Conservation (phyloP, 495 filamentous ascomycete species). For the Aspergillus taichungensis region DNA sequence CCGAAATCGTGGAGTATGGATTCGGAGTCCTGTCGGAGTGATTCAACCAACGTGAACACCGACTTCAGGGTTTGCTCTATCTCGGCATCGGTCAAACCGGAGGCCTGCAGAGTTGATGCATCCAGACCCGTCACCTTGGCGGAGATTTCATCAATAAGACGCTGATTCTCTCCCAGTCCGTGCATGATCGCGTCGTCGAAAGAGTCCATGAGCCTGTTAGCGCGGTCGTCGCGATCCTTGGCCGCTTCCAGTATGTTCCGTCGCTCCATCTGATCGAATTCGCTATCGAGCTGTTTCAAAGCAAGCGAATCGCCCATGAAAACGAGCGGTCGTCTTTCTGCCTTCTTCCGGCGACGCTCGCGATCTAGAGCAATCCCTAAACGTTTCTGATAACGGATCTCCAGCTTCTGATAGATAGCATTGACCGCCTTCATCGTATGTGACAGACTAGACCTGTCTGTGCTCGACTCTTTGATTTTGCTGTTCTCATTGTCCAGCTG, state of each 20-base stretch:
- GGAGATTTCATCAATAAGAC: conserved; percentile 41
- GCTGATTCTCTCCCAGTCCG: conserved; percentile 44
- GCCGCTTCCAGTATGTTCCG: conserved; percentile 43
- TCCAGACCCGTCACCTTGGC: conserved; percentile 32
- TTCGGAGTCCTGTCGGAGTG: conserved; percentile 40
- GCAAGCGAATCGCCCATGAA: conserved; percentile 41
- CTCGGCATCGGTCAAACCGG: conserved; percentile 29
- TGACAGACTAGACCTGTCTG: conserved; percentile 29
- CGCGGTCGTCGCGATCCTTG: conserved; percentile 40
- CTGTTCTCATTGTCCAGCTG: conserved; percentile 36
- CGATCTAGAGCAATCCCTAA: conserved; percentile 44
- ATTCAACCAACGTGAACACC: conserved; percentile 29
- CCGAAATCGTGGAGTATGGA: conserved; percentile 42
- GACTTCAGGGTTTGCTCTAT: conserved; percentile 39
- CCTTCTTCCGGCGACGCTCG: conserved; percentile 43
- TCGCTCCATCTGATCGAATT: conserved; percentile 46
- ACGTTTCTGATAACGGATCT: conserved; percentile 42
- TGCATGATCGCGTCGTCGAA: conserved; percentile 45
- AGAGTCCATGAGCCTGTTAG: conserved; percentile 44
- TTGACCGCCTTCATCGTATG: conserved; percentile 41
- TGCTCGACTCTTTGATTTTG: conserved; percentile 22
- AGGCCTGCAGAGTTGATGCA: conserved; percentile 20
- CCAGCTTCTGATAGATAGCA: conserved; percentile 37
- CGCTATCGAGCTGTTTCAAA: conserved; percentile 40
- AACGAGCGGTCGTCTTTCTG: conserved; percentile 41